A percentile compares a stretch with the other conserved stretches of the same genome.
Conservation (phyloP, 257 asterid species). For the Solanum bulbocastanum region DNA sequence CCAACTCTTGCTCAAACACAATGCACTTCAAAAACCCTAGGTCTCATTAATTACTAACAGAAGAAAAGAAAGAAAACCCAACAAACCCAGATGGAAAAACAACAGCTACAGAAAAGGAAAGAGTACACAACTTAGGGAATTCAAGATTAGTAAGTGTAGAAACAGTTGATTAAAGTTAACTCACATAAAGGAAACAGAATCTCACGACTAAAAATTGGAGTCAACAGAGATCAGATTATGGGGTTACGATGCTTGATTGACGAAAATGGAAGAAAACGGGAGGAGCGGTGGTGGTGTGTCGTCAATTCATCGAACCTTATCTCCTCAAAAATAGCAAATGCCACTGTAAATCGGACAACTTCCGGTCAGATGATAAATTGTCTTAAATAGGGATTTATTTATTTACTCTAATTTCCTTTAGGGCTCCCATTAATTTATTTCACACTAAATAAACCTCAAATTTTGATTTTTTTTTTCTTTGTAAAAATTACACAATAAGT, state of each 20-base stretch:
- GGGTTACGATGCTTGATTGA: not conserved
- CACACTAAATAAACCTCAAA: not conserved
- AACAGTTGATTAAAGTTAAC: not conserved
- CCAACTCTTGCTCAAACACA: not conserved
- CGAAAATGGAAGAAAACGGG: not conserved
- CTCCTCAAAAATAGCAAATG: not conserved
- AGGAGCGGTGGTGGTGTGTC: not conserved
- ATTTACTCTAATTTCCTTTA: not conserved
- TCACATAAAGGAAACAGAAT: not conserved
- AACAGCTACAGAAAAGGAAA: not conserved
- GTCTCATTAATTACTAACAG: not conserved
- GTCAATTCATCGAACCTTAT: not conserved
- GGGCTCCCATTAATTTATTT: not conserved
- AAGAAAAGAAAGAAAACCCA: not conserved
- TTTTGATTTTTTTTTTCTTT: not conserved
- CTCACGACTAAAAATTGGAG: not conserved
- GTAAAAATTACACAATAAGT: not conserved
- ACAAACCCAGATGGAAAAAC: not conserved
- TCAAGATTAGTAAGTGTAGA: not conserved
- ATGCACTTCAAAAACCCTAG: not conserved
- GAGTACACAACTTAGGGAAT: not conserved
- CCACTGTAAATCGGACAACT: not conserved
- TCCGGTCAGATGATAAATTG: not conserved
- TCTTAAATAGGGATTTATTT: not conserved
- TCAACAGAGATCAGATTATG: not conserved